These are phyloP conservation scores for Lasiodiplodia sp. DNA, from an alignment of 2,329 filamentous ascomycete genomes.

Conservation along the genomic window DNA sequence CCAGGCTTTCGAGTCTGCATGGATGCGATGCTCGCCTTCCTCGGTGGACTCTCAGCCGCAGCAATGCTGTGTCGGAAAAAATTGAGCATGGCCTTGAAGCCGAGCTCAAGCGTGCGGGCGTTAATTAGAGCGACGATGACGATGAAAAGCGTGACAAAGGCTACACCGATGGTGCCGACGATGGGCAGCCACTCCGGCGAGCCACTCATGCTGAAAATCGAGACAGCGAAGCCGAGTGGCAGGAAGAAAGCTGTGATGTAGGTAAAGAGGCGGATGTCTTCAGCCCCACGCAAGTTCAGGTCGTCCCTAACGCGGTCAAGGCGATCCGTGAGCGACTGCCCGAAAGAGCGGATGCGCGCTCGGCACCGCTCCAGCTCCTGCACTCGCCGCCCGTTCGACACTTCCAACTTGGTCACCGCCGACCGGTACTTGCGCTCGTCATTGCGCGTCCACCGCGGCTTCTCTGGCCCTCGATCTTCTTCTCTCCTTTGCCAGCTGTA, in stretches of 20 bases:
- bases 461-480: conserved; percentile 36
- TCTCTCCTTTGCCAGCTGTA: conserved; percentile 39
- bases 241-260: conserved; percentile 48
- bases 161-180: conserved; percentile 7
- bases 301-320: conserved; percentile 35
- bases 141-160: conserved; percentile 17
- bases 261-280: conserved; percentile 45
- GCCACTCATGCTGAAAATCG: conserved; percentile 44
- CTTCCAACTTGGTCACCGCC: conserved; percentile 33
- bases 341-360: conserved; percentile 31
- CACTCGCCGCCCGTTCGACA: conserved; percentile 24
- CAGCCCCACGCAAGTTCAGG: conserved; percentile 34
- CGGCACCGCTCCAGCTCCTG: conserved; percentile 8
- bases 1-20: neutral
- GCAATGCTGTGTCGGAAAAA: neutral
- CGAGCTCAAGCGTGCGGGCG: conserved; percentile 1
- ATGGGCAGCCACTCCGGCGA: conserved; percentile 31
- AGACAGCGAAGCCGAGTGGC: conserved; percentile 42
- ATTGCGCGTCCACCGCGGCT: conserved; percentile 43
- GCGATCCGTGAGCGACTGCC: conserved; percentile 32
- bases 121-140: conserved; percentile 12
- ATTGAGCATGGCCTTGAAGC: conserved; percentile 7
- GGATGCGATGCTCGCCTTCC: neutral
- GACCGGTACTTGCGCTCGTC: conserved; percentile 43
- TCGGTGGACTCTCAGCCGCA: neutral